Evolutionary conservation across 2,329 filamentous ascomycete species (phyloP), one percentile per base, ranked within the genome.

Genomic region (Aspergillus aculeatinus): DNA sequence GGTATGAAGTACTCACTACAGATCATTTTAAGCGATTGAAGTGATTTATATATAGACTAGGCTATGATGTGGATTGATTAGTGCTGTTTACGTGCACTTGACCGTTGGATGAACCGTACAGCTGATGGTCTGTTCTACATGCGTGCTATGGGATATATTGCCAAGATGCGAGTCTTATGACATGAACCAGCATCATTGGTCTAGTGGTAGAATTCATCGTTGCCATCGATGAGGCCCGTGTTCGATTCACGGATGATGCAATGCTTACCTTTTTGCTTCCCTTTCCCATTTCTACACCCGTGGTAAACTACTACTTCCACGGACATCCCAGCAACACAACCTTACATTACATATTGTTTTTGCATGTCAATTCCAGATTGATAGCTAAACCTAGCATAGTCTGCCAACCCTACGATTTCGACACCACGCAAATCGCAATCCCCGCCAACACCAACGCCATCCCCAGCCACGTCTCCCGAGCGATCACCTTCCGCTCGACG

Each of bases 401-500:
- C 21, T 21, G 31, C 35, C 11, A 51, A n/a, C 53, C 55, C 44
- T 60, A 61, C 64, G 74, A n/a, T 65, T 80, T 80, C 14, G 75
- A 77, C 52, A 91, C 85, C 2, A 96, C 92, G 76, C 92, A 96
- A 27, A 96, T 76, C 2, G 83, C 91, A 73, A 96, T 96, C 0
- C 92, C 92, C 16, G 82, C 83, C 50, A 96, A 78, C 3, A 94
- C 93, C 12, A 96, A 76, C 1, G 79, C 79, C 90, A 96, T 93
- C 7, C 92, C 92, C 58, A 92, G 77, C 83, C 89, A 91, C 0
- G 91, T 96, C 74, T 94, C 91, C 81, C 87, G 84, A 67, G 88
- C 90, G 63, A 98, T 96, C 1, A 93, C 89, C 75, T 97, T 98
- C 62, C 87, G 87, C 70, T 97, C 94, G 0, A 94, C 92, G 82